Percentiles rank a stretch among this genome's conserved stretches.
Evolutionary conservation across 106 monocot species (phyloP).

Genomic region (Allium fistulosum): DNA sequence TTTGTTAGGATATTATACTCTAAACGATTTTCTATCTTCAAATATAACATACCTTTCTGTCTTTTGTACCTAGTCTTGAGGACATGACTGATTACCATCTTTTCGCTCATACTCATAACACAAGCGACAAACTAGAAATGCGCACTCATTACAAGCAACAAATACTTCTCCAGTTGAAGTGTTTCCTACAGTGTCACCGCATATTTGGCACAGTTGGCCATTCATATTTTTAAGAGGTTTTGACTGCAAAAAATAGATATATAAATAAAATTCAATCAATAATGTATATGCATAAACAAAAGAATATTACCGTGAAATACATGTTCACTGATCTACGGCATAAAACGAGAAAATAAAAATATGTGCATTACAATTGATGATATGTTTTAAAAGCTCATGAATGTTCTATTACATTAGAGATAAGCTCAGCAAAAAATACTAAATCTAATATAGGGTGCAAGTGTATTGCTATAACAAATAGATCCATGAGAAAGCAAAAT

Average conservation of each 20-base stretch:
- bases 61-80: slow-evolving; percentile 88
- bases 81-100: slow-evolving; percentile 78
- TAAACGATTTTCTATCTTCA: too few relatives aligned
- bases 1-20: too few relatives aligned
- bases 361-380: not conserved
- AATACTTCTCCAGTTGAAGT: slow-evolving; percentile 53
- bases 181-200: slow-evolving; percentile 66
- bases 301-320: not conserved
- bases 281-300: too few relatives aligned
- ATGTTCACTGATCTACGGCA: too few relatives aligned
- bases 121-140: slow-evolving; percentile 79
- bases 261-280: not conserved
- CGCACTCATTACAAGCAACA: slow-evolving; percentile 92
- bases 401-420: too few relatives aligned
- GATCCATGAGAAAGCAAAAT: too few relatives aligned
- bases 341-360: not conserved
- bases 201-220: slow-evolving; percentile 72
- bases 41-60: slow-evolving; percentile 48
- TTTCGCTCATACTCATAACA: slow-evolving; percentile 87
- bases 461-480: too few relatives aligned
- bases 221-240: slow-evolving; percentile 46
- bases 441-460: too few relatives aligned
- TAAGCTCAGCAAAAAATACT: too few relatives aligned
- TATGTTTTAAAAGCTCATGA: not conserved
- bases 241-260: slow-evolving; percentile 24